Evolutionary conservation across 306 rosid genomes (phyloP), one percentile per base, ranked within the genome.

Genomic region (Castanopsis chinensis): DNA sequence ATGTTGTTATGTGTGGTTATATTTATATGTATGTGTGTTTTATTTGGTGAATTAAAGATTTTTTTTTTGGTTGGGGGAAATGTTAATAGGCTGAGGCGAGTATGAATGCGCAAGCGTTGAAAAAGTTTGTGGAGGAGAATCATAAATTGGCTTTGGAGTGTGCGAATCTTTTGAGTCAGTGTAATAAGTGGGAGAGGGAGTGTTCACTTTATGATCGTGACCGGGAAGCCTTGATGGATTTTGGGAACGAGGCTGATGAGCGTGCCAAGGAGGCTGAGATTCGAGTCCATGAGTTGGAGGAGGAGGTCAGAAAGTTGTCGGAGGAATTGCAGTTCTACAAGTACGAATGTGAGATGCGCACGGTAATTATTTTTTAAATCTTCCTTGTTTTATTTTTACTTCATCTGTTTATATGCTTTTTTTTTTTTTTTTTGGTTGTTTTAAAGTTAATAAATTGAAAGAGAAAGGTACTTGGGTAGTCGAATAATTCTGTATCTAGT

Each of bases 221-320:
- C 79, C 82, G 97, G 27, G 98, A 96, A 69, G 92, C 87, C 3
- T 82, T 96, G 89, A 96, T 96, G 99, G 99, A 96, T 71, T 93
- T 96, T 4, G 98, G 97, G 74, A 91, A 95, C 28, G 96, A 96
- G 69, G 97, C 99, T 20, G 99, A 96, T 79, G 90, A 91, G 83
- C 89, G 94, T 37, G 98, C 97, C 19, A 90, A 86, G 76, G 92
- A 85, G 78, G 94, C 98, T 1, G 94, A 90, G 76, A 79, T 81
- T 53, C 96, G 96, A 0, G 89, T 82, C 45, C 69, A 51, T 0
- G 86, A 90, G 60, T 93, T 93, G 90, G 96, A 96, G 83, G 82
- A 81, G 80, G 88, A 89, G 71, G 77, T 93, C 71, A 77, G 83
- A 51, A 85, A 84, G 45, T 70, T 88, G 64, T 77, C 79, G 11